phyloP scores from a whole-genome alignment of 2,329 filamentous ascomycete species.

The Alternaria consortialis region DNA sequence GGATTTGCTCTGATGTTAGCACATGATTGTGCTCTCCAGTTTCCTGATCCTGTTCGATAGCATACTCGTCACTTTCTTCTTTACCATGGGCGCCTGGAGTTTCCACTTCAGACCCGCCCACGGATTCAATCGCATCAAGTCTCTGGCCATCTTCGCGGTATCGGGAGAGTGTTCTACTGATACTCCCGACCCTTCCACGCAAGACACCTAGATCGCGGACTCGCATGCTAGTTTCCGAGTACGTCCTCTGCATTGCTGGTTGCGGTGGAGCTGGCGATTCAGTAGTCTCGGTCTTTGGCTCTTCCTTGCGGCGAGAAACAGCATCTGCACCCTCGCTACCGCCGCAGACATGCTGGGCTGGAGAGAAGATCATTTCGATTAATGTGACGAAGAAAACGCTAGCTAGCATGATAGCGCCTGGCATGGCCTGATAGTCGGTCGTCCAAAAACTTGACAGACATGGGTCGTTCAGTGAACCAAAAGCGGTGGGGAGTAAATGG shows the following conservation, averaged over 20 bases:
- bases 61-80: constrained; percentile 33
- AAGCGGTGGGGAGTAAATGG: constrained; percentile 71
- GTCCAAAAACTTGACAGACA: constrained; percentile 67
- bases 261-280: constrained; percentile 14
- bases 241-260: constrained; percentile 22
- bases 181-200: constrained; percentile 36
- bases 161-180: constrained; percentile 41
- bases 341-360: constrained; percentile 65
- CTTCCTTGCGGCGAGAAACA: constrained; percentile 26
- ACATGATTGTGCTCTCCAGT: constrained; percentile 22
- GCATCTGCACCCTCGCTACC: constrained; percentile 54
- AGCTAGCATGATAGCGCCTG: constrained; percentile 70
- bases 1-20: constrained; percentile 33
- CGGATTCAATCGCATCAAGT: constrained; percentile 57
- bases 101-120: constrained; percentile 41
- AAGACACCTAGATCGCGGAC: constrained; percentile 36
- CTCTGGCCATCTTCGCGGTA: constrained; percentile 37
- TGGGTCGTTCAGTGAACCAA: constrained; percentile 54
- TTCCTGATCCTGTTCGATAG: constrained; percentile 37
- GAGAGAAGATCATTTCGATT: constrained; percentile 68
- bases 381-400: constrained; percentile 68
- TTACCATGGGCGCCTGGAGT: constrained; percentile 54
- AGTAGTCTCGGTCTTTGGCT: constrained; percentile 9
- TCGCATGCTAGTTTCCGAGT: constrained; percentile 35
- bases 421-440: constrained; percentile 66